Evolutionary conservation across 129 eudicot genomes (phyloP).

Genomic region (Lactuca saligna): DNA sequence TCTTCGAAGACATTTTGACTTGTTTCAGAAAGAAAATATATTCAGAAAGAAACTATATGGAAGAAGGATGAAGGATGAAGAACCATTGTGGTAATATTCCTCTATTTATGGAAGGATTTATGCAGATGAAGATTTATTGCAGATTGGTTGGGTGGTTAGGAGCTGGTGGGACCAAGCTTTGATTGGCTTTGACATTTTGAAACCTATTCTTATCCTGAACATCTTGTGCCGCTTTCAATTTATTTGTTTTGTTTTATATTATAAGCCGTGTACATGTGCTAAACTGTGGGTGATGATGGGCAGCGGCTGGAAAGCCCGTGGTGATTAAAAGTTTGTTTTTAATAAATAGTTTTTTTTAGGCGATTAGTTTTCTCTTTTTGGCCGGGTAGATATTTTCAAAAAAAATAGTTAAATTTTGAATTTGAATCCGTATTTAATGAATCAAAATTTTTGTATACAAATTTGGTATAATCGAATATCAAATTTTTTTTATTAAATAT

Average conservation of each 20-base stretch:
- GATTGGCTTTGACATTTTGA: conserved; percentile 10
- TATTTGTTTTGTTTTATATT: background rate
- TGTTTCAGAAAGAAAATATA: background rate
- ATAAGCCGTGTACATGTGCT: too few relatives aligned
- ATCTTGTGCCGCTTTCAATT: background rate
- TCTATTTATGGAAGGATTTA: conserved; percentile 21
- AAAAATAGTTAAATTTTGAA: too few relatives aligned
- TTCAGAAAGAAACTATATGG: background rate
- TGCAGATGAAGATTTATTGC: conserved; percentile 3
- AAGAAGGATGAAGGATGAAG: conserved; percentile 31
- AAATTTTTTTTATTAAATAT: too few relatives aligned
- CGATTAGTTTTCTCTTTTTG: too few relatives aligned
- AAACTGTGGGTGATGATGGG: too few relatives aligned
- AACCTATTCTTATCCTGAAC: conserved; percentile 17
- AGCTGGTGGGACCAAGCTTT: conserved; percentile 2
- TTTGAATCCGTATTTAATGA: too few relatives aligned
- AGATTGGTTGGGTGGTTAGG: conserved; percentile 26
- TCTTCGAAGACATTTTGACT: conserved; percentile 23
- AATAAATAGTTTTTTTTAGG: too few relatives aligned
- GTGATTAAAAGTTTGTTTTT: too few relatives aligned
- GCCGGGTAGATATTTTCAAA: too few relatives aligned
- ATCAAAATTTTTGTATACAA: too few relatives aligned
- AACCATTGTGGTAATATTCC: background rate
- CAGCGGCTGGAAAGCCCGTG: too few relatives aligned
- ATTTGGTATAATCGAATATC: too few relatives aligned